Percentiles rank a stretch among this genome's conserved stretches.
Evolutionary conservation across 768 basidiomycete species (phyloP).

Genomic region (Pleurotus citrinopileatus): DNA sequence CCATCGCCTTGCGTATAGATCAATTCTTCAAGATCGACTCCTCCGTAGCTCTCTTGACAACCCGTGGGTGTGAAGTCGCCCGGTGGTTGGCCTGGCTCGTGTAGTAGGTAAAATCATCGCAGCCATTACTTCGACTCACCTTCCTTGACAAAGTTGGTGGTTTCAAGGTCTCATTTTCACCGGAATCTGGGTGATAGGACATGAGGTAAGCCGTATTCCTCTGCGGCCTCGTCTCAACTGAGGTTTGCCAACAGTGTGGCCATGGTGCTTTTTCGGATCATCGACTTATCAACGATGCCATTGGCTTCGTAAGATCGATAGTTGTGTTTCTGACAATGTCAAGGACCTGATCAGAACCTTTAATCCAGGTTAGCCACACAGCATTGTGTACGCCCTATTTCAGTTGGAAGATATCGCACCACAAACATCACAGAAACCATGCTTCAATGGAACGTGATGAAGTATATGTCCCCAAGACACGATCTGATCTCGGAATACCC

Average conservation of each 20-base stretch:
- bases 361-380: conserved; percentile 37
- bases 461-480: conserved; percentile 60
- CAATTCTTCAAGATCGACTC: neutral
- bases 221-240: neutral
- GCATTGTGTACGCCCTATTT: conserved; percentile 52
- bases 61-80: neutral
- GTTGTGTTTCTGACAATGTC: neutral
- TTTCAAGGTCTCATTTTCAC: neutral
- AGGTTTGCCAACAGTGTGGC: conserved; percentile 37
- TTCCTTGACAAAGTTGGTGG: neutral
- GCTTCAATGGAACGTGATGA: conserved; percentile 55
- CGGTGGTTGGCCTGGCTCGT: neutral
- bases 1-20: neutral
- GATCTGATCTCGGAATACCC: conserved; percentile 50
- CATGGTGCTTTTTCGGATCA: conserved; percentile 55
- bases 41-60: neutral
- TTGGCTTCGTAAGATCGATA: conserved; percentile 44
- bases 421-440: conserved; percentile 49
- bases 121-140: neutral
- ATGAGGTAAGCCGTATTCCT: conserved; percentile 36
- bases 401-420: conserved; percentile 54
- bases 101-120: neutral
- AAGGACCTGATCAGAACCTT: neutral
- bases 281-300: conserved; percentile 42
- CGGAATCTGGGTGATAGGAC: conserved; percentile 34